Evolutionary conservation across 192 early-diverging fungal species (phyloP).

Genomic region (Ambispora gerdemannii): DNA sequence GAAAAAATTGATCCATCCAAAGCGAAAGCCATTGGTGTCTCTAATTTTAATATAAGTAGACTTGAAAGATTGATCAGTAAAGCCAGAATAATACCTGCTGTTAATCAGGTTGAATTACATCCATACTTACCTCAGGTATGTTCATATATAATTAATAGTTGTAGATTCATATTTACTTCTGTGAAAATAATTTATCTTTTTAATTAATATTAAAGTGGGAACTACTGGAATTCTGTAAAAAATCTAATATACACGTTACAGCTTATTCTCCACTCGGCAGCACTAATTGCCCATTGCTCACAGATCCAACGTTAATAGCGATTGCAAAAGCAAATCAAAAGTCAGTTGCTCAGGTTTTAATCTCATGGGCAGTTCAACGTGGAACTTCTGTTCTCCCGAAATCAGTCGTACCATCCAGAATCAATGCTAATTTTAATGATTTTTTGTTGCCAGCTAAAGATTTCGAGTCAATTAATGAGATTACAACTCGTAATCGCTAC

Average conservation of each 20-base stretch:
- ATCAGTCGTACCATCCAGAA: no score
- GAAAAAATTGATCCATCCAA: background rate
- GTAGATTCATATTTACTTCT: slow-evolving; percentile 58
- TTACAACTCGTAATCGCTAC: no score
- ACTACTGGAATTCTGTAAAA: no score
- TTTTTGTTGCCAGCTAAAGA: no score
- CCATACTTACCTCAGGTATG: slow-evolving; percentile 73
- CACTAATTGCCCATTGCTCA: slow-evolving; percentile 43
- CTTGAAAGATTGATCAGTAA: slow-evolving; percentile 58
- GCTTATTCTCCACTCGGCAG: slow-evolving; percentile 30
- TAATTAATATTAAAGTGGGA: no score
- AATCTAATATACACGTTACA: no score
- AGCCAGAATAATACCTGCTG: slow-evolving; percentile 61
- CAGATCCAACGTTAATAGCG: slow-evolving; percentile 45
- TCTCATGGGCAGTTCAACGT: slow-evolving; percentile 65
- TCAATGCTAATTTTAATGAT: no score
- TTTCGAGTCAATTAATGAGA: no score
- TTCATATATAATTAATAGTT: no score
- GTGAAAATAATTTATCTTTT: slow-evolving; percentile 23
- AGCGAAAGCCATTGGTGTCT: slow-evolving; percentile 57
- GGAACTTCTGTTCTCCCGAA: slow-evolving; percentile 70
- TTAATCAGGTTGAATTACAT: slow-evolving; percentile 74
- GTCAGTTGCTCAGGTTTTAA: slow-evolving; percentile 47
- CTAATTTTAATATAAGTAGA: slow-evolving; percentile 58
- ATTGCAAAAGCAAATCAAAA: slow-evolving; percentile 54